Base-by-base conservation (phyloP, 2,329 filamentous ascomycete genomes). In the Aspergillus sp. region DNA sequence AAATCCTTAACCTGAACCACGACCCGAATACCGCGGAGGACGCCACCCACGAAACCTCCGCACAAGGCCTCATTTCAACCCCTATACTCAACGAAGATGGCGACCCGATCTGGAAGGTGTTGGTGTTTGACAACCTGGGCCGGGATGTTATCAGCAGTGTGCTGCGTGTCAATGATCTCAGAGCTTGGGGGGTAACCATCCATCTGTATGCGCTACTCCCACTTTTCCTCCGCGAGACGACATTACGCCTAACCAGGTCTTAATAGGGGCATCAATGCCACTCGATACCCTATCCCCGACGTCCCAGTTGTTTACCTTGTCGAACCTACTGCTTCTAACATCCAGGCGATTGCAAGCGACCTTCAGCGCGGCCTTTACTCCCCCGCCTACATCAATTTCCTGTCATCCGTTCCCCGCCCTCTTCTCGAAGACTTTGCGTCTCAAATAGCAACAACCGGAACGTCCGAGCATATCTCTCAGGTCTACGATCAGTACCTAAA, bases 111-210 rank as follows among this genome's bases (percentile, higher is more conserved):
- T 98, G 93, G 93, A 98, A 98, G 75, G 90, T 98, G 6, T 81
- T 99, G 52, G 91, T 99, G 9, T 98, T 99, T 72, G 96, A 99
- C 75, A 89, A 93, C 66, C 78, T 89, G 66, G 95, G 93, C 48
- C 85, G 93, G 73, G 93, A 98, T 83, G 90, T 99, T 58, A 97
- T 99, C 70, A 97, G 92, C 79, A 97, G 93, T 70, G 93, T 99
- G 2, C 81, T 99, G 63, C 85, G 93, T 58, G 95, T 99, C 62
- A 96, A 92, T 70, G 95, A 99, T 77, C 80, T 99, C 71, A 84
- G 96, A 62, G 86, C 89, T 60, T 92, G 95, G 86, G 95, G 96
- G n/a, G 90, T 98, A 54, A 98, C 92, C 40, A 95, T 96, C 82
- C 91, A 97, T 77, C 86, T 96, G 91, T 96, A 83, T 82, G 27